phyloP scores from a whole-genome alignment of 2,329 filamentous ascomycete genomes.

The Trichoderma polysporum region DNA sequence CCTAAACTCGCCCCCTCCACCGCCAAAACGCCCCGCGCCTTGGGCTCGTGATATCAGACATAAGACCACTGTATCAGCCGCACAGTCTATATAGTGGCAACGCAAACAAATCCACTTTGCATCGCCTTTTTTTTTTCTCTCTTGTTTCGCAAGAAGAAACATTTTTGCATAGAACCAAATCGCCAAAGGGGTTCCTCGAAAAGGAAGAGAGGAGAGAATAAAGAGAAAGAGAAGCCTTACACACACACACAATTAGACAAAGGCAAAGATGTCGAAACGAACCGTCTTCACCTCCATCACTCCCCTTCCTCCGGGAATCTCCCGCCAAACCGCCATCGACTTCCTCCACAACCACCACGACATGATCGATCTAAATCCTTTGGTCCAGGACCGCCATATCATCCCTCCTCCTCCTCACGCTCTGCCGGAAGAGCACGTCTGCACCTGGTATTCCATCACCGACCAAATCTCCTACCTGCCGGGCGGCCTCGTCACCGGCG shows the following conservation, averaged over 20 bases:
- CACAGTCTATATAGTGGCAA: background rate
- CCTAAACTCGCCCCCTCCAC: background rate
- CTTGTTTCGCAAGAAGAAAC: background rate
- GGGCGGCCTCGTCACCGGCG: constrained; percentile 61
- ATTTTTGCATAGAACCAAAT: background rate
- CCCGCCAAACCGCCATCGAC: constrained; percentile 67
- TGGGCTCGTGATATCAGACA: constrained; percentile 16
- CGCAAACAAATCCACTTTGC: background rate
- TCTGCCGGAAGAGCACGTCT: constrained; percentile 67
- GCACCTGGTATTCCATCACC: constrained; percentile 75
- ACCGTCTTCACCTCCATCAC: constrained; percentile 76
- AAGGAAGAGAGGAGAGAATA: background rate
- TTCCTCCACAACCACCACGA: constrained; percentile 75
- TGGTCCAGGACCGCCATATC: constrained; percentile 69
- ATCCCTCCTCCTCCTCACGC: constrained; percentile 68
- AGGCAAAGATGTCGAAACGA: constrained; percentile 62
- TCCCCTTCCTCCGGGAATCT: constrained; percentile 67
- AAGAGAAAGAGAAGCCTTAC: background rate
- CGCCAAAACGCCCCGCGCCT: constrained; percentile 1
- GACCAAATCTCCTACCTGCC: constrained; percentile 77
- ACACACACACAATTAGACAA: background rate
- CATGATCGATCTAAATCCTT: constrained; percentile 87
- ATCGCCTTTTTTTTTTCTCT: background rate
- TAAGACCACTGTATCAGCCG: constrained; percentile 3
- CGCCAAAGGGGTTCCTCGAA: background rate